Evolutionary conservation across 371 early-diverging fungal genomes (phyloP).

Genomic region (Mortierella sp.): DNA sequence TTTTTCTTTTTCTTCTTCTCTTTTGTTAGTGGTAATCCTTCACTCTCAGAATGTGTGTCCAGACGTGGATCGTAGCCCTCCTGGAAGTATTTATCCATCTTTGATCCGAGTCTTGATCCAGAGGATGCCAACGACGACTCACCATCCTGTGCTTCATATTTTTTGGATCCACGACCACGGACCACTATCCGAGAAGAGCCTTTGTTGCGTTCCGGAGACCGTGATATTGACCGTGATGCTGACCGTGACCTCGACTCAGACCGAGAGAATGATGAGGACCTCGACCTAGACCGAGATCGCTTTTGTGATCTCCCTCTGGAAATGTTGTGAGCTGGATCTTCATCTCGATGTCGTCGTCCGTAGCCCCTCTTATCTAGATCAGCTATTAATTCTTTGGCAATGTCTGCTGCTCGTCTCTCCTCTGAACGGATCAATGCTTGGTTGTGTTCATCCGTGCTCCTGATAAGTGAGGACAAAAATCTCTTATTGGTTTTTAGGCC

Average conservation of each 20-base stretch:
- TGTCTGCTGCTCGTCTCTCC: slow-evolving; percentile 56
- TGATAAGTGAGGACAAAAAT: slow-evolving; percentile 75
- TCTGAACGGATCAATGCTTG: slow-evolving; percentile 67
- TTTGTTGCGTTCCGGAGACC: not conserved
- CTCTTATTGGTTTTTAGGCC: slow-evolving; percentile 73
- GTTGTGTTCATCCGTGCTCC: slow-evolving; percentile 78
- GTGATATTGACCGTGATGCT: not conserved
- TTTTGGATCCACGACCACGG: slow-evolving; percentile 27
- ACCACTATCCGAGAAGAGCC: slow-evolving; percentile 3
- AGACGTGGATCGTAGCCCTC: slow-evolving; percentile 71
- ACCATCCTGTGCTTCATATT: slow-evolving; percentile 12
- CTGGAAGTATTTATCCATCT: slow-evolving; percentile 81
- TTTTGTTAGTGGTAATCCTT: slow-evolving; percentile 46
- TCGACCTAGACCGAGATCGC: slow-evolving; percentile 3
- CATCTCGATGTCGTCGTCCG: slow-evolving; percentile 5
- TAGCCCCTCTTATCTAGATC: slow-evolving; percentile 28
- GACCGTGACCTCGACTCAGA: slow-evolving; percentile 13
- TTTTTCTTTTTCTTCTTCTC: slow-evolving; percentile 39
- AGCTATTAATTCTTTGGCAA: slow-evolving; percentile 35
- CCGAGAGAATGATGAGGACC: slow-evolving; percentile 1
- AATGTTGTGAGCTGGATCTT: not conserved
- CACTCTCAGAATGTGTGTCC: slow-evolving; percentile 66
- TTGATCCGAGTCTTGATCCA: slow-evolving; percentile 52
- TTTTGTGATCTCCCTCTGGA: too few relatives aligned
- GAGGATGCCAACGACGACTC: not conserved